Conservation (phyloP, 257 asterid genomes). For the Voacanga thouarsii region DNA sequence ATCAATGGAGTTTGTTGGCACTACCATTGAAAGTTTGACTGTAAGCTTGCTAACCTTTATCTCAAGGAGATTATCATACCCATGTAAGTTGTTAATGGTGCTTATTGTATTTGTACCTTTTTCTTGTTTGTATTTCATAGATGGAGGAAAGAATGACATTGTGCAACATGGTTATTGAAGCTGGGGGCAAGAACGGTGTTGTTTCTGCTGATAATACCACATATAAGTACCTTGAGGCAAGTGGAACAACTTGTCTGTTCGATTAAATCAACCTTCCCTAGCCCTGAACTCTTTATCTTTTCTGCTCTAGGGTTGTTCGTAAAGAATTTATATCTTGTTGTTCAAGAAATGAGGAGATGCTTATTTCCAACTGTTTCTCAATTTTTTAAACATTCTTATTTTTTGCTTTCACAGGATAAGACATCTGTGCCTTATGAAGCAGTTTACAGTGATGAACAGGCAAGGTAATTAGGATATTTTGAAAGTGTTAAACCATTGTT, state of each 20-base stretch:
- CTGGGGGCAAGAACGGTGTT: slow-evolving; percentile 93
- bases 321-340: not conserved
- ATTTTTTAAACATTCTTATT: slow-evolving; percentile 10
- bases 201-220: slow-evolving; percentile 94
- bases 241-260: slow-evolving; percentile 13
- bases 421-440: slow-evolving; percentile 87
- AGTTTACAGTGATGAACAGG: slow-evolving; percentile 82
- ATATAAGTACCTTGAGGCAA: slow-evolving; percentile 83
- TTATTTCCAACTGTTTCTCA: not conserved
- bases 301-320: not conserved
- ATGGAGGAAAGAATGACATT: slow-evolving; percentile 99
- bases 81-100: not conserved
- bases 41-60: slow-evolving; percentile 38
- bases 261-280: not conserved
- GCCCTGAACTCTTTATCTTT: not conserved
- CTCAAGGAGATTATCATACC: slow-evolving; percentile 1
- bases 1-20: slow-evolving; percentile 97
- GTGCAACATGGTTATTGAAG: slow-evolving; percentile 98
- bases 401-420: slow-evolving; percentile 53
- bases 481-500: slow-evolving; percentile 1
- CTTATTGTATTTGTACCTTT: slow-evolving; percentile 2
- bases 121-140: slow-evolving; percentile 30
- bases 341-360: not conserved
- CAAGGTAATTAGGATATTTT: slow-evolving; percentile 52
- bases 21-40: slow-evolving; percentile 82